These are phyloP conservation scores for Kickxella alabastrina DNA, from an alignment of 192 early-diverging fungal species.

Conservation along the genomic window DNA sequence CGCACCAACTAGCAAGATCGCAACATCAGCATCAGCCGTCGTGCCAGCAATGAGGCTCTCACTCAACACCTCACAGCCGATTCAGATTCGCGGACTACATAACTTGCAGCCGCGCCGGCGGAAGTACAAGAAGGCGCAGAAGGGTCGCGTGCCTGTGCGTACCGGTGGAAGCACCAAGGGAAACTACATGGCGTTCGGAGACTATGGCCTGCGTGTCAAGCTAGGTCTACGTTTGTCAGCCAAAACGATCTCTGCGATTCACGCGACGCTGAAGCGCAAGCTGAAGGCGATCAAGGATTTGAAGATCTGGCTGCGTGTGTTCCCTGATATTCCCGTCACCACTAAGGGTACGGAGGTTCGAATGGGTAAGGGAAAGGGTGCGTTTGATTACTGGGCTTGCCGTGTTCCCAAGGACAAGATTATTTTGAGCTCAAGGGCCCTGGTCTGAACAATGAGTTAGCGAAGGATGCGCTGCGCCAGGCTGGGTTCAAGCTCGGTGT, in stretches of 20 bases:
- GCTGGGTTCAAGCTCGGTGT: constrained; percentile 47
- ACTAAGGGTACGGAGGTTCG: constrained; percentile 86
- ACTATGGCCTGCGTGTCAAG: constrained; percentile 88
- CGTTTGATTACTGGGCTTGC: constrained; percentile 88
- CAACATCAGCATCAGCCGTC: background rate
- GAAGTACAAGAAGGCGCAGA: constrained; percentile 83
- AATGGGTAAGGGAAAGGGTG: constrained; percentile 98
- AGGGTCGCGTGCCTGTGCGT: constrained; percentile 79
- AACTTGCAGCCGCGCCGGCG: constrained; percentile 75
- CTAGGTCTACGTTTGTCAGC: constrained; percentile 78
- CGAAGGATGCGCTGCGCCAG: constrained; percentile 46
- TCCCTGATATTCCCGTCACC: constrained; percentile 90
- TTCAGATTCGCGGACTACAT: constrained; percentile 54
- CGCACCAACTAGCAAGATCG: background rate
- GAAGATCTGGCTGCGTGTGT: constrained; percentile 79
- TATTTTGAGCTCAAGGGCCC: constrained; percentile 75
- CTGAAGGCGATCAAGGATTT: constrained; percentile 86
- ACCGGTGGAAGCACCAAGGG: constrained; percentile 83
- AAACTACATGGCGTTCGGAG: constrained; percentile 82
- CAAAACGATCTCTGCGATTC: constrained; percentile 75
- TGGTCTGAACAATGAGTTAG: constrained; percentile 72
- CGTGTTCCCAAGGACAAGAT: constrained; percentile 85
- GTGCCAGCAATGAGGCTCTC: no score
- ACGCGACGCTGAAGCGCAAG: constrained; percentile 68
- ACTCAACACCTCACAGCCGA: background rate